Percentiles rank a stretch among this genome's conserved stretches.
phyloP scores from a whole-genome alignment of 768 basidiomycete genomes.

The Amanita pallidorosea region DNA sequence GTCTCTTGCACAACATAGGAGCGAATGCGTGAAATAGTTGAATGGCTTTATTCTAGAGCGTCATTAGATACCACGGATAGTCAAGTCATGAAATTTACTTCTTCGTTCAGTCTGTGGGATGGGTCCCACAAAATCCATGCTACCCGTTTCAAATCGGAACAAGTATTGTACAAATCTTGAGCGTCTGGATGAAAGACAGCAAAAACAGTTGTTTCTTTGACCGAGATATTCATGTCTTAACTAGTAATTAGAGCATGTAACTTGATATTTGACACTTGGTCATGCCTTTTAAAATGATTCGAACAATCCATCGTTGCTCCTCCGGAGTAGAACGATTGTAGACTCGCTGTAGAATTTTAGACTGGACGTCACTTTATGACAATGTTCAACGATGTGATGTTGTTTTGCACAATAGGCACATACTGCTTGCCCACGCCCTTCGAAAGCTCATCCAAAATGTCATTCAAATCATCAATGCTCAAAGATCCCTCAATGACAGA shows the following conservation, averaged over 20 bases:
- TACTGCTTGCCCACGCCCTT: slow-evolving; percentile 68
- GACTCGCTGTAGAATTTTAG: slow-evolving; percentile 64
- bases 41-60: slow-evolving; percentile 65
- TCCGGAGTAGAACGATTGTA: slow-evolving; percentile 73
- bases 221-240: slow-evolving; percentile 81
- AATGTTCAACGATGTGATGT: slow-evolving; percentile 7
- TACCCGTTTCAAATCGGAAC: slow-evolving; percentile 91
- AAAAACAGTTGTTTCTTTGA: slow-evolving; percentile 91
- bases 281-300: slow-evolving; percentile 88
- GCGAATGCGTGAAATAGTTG: slow-evolving; percentile 81
- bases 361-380: slow-evolving; percentile 55
- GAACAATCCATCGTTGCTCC: slow-evolving; percentile 94
- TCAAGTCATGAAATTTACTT: slow-evolving; percentile 23
- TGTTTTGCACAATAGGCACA: slow-evolving; percentile 10
- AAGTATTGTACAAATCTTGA: slow-evolving; percentile 89
- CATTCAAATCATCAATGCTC: slow-evolving; percentile 78
- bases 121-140: slow-evolving; percentile 84
- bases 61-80: not conserved
- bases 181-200: slow-evolving; percentile 91
- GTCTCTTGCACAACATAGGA: slow-evolving; percentile 92
- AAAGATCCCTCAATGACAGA: slow-evolving; percentile 68
- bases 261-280: not conserved
- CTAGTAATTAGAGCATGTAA: not conserved
- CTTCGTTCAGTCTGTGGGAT: slow-evolving; percentile 47
- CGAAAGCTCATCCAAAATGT: slow-evolving; percentile 67